Evolutionary conservation across 257 asterid species (phyloP).

Genomic region (Nicotiana tabacum): DNA sequence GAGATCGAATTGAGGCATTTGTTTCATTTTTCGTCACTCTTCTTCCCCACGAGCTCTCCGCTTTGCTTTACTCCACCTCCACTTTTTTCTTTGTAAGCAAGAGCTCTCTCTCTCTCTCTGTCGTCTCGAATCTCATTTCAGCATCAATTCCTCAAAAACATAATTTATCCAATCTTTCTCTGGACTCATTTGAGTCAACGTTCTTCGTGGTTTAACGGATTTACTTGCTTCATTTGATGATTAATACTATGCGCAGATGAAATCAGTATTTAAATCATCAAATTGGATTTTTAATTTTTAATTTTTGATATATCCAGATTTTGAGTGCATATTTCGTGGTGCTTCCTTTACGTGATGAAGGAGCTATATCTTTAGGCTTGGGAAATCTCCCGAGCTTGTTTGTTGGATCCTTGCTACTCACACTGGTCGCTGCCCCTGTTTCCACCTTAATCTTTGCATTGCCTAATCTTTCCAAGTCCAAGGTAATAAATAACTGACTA

Average conservation of each 20-base stretch:
- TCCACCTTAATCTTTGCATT: conserved; percentile 79
- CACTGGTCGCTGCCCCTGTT: conserved; percentile 87
- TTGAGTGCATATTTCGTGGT: conserved; percentile 95
- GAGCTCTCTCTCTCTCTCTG: background rate
- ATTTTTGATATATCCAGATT: conserved; percentile 47
- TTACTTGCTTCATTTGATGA: background rate
- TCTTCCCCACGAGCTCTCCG: conserved; percentile 72
- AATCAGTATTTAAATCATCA: too few relatives aligned
- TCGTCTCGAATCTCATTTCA: too few relatives aligned
- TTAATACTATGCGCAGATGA: background rate
- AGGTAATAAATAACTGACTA: conserved; percentile 33
- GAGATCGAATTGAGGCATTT: conserved; percentile 58
- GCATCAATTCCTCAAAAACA: background rate
- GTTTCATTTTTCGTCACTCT: conserved; percentile 69
- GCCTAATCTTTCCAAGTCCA: conserved; percentile 90
- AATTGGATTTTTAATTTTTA: too few relatives aligned
- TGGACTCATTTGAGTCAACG: too few relatives aligned
- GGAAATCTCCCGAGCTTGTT: conserved; percentile 77
- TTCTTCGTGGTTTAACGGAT: background rate
- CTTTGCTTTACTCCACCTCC: conserved; percentile 68
- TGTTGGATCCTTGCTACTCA: conserved; percentile 79
- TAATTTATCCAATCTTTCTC: too few relatives aligned
- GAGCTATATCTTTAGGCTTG: conserved; percentile 91
- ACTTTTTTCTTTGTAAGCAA: conserved; percentile 76
- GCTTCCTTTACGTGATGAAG: conserved; percentile 97